Percentiles rank a stretch among this genome's conserved stretches.
These are phyloP conservation scores for Medicago truncatula DNA, from an alignment of 306 rosid species.

Conservation along the genomic window DNA sequence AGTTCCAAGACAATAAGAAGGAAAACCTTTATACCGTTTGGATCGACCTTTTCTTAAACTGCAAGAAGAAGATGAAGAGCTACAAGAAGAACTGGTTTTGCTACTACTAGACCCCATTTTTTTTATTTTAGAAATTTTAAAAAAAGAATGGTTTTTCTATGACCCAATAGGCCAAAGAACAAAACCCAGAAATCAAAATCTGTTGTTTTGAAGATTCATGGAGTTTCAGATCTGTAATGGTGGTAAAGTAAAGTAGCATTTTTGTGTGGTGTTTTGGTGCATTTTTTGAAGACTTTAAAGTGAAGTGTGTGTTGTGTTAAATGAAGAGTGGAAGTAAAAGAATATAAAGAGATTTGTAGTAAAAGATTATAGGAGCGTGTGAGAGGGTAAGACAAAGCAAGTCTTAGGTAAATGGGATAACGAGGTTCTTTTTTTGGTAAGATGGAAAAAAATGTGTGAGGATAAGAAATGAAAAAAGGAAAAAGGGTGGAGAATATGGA, in stretches of 20 bases:
- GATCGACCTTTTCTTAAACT: conserved; percentile 59
- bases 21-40: conserved; percentile 60
- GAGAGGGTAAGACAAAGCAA: conserved; percentile 46
- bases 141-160: conserved; percentile 26
- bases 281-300: conserved; percentile 13
- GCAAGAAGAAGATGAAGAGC: conserved; percentile 53
- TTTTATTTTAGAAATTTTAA: background rate
- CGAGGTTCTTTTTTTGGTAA: conserved; percentile 31
- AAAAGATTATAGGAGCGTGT: conserved; percentile 22
- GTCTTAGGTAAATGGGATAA: conserved; percentile 44
- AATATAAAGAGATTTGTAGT: background rate
- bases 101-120: conserved; percentile 90
- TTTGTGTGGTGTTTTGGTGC: conserved; percentile 8
- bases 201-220: conserved; percentile 40
- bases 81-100: conserved; percentile 54
- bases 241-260: conserved; percentile 31
- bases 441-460: conserved; percentile 6
- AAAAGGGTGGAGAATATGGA: conserved; percentile 14
- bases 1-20: conserved; percentile 74
- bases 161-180: conserved; percentile 22
- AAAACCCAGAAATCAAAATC: conserved; percentile 51
- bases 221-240: conserved; percentile 49
- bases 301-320: conserved; percentile 12
- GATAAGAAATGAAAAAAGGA: background rate
- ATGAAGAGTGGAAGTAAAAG: conserved; percentile 32